Evolutionary conservation across 2,329 filamentous ascomycete genomes (phyloP).

Genomic region (Dendrostoma leiphaemia): DNA sequence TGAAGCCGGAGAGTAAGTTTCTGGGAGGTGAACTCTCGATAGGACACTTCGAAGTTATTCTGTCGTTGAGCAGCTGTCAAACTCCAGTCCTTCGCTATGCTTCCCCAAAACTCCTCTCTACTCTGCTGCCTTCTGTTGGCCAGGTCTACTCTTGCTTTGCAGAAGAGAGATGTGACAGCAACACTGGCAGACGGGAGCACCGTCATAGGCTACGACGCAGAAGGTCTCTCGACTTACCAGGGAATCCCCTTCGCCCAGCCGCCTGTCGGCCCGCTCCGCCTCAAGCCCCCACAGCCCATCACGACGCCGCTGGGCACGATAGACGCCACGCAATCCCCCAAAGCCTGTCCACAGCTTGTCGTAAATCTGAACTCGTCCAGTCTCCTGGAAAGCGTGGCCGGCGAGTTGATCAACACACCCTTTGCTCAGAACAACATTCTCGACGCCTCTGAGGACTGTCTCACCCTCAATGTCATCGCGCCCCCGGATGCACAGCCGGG

Average conservation of each 20-base stretch:
- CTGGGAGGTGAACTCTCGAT: no score
- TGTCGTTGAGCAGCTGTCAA: no score
- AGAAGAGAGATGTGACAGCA: constrained; percentile 5
- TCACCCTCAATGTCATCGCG: constrained; percentile 46
- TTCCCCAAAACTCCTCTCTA: no score
- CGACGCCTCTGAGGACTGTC: constrained; percentile 50
- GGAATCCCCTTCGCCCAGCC: constrained; percentile 8
- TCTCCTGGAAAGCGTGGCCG: constrained; percentile 3
- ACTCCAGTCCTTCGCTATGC: no score
- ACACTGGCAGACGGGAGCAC: constrained; percentile 4
- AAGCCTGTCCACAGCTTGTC: constrained; percentile 5
- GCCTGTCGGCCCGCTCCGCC: constrained; percentile 5
- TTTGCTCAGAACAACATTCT: constrained; percentile 14
- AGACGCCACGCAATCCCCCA: neutral
- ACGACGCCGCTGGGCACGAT: neutral
- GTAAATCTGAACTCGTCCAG: constrained; percentile 6
- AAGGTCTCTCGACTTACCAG: constrained; percentile 4
- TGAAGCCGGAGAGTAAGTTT: no score
- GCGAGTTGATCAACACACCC: neutral
- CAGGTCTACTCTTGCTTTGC: no score
- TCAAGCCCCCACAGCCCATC: constrained; percentile 5
- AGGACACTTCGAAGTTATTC: no score
- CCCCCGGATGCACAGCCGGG: constrained; percentile 40
- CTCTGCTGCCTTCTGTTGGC: no score
- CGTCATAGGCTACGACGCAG: constrained; percentile 4